These are phyloP conservation scores for Jatropha curcas DNA, from an alignment of 345 rosid species.

Conservation along the genomic window DNA sequence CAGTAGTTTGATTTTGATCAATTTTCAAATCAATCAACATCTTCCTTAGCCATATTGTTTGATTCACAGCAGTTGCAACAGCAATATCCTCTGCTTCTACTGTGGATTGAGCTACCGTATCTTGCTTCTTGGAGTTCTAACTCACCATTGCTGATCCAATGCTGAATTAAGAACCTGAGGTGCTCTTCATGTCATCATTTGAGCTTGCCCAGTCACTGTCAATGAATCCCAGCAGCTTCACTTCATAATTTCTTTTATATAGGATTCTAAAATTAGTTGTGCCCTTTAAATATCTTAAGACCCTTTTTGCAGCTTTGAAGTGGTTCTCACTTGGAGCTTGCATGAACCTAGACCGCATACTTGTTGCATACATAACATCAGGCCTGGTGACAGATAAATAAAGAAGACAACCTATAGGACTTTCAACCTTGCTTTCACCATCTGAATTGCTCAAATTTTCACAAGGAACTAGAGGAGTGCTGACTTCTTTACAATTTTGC, in stretches of 20 bases:
- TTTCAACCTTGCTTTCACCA: neutral
- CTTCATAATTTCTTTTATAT: no score
- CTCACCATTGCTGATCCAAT: no score
- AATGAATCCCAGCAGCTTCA: neutral
- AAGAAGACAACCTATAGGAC: neutral
- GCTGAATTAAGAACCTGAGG: no score
- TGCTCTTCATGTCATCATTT: no score
- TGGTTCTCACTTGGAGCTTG: neutral
- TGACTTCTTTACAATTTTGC: no score
- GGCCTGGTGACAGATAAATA: neutral
- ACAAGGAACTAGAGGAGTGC: no score
- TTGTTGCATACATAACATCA: neutral
- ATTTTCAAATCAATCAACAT: neutral
- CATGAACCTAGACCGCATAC: neutral
- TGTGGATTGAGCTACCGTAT: neutral
- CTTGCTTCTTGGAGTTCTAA: no score
- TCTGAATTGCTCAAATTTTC: no score
- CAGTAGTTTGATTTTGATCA: no score
- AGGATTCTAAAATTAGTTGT: no score
- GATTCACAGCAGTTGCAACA: rapidly evolving
- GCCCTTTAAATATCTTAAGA: no score
- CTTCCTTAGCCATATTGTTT: neutral
- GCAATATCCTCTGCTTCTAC: neutral
- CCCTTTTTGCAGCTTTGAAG: no score
- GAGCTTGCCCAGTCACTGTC: neutral